phyloP scores from a whole-genome alignment of 1,139 yeast genomes.

The Hansenula lynferdii region DNA sequence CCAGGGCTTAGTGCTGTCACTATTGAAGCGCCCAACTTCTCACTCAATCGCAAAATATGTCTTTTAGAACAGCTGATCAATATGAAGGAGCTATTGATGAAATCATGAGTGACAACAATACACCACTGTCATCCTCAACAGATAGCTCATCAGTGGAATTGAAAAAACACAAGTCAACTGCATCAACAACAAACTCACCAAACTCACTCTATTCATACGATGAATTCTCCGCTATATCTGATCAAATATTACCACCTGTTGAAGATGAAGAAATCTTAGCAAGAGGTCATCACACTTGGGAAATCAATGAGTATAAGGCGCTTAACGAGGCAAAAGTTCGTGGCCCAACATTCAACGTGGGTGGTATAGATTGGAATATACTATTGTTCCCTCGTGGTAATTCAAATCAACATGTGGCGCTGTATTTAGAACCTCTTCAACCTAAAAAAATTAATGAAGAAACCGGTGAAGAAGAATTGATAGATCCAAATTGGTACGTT shows the following conservation, averaged over 20 bases:
- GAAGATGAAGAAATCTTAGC: constrained; percentile 34
- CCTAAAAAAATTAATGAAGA: constrained; percentile 21
- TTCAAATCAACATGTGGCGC: constrained; percentile 45
- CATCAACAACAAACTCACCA: constrained; percentile 2
- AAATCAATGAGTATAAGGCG: constrained; percentile 58
- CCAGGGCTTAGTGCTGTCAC: no score
- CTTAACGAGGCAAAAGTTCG: constrained; percentile 41
- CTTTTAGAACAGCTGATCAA: no score
- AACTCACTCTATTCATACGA: constrained; percentile 2
- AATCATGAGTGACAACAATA: not conserved
- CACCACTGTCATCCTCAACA: constrained; percentile 1
- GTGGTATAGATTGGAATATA: constrained; percentile 69
- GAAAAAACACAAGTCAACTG: constrained; percentile 6
- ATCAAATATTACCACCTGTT: constrained; percentile 27
- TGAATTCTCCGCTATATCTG: constrained; percentile 15
- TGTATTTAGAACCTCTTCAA: constrained; percentile 51
- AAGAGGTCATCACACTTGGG: constrained; percentile 59
- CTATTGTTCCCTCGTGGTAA: constrained; percentile 77
- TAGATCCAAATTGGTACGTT: constrained; percentile 62
- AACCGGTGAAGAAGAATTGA: constrained; percentile 29
- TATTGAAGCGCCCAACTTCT: no score
- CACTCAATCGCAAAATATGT: no score
- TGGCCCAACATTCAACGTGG: constrained; percentile 55
- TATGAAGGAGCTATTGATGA: constrained; percentile 1
- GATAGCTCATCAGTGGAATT: constrained; percentile 5